Conservation (phyloP, 257 asterid genomes). For the Lithospermum erythrorhizon region DNA sequence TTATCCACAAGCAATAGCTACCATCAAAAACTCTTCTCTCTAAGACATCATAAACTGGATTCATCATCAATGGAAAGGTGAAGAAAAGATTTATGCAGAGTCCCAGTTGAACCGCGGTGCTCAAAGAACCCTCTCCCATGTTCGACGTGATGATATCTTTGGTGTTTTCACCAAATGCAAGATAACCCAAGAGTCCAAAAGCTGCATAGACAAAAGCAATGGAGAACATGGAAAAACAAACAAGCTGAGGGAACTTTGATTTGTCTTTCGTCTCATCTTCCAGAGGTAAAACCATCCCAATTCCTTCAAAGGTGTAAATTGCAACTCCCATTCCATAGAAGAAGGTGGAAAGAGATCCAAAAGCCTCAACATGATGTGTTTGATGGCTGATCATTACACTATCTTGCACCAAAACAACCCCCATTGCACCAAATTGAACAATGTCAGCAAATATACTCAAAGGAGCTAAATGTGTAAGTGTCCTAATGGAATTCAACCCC, state of each 20-base stretch:
- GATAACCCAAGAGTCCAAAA: constrained; percentile 18
- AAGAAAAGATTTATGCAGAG: constrained; percentile 18
- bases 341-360: constrained; percentile 14
- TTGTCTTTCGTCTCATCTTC: constrained; percentile 17
- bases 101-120: constrained; percentile 17
- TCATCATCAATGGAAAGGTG: constrained; percentile 22
- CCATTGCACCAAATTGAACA: constrained; percentile 20
- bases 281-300: constrained; percentile 21
- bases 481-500: constrained; percentile 16
- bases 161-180: constrained; percentile 17
- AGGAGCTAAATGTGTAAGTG: constrained; percentile 21
- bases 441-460: constrained; percentile 22
- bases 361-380: constrained; percentile 2
- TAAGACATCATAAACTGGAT: constrained; percentile 20
- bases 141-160: constrained; percentile 16
- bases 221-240: constrained; percentile 13
- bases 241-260: constrained; percentile 10
- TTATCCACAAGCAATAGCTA: constrained; percentile 16
- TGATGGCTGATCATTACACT: neutral
- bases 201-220: constrained; percentile 15
- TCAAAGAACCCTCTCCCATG: constrained; percentile 13
- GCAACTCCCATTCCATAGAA: constrained; percentile 22
- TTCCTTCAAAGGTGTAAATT: constrained; percentile 20
- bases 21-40: constrained; percentile 18
- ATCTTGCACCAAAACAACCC: constrained; percentile 14